phyloP scores from a whole-genome alignment of 441 rosid species.

The Rhodomyrtus psidioides region DNA sequence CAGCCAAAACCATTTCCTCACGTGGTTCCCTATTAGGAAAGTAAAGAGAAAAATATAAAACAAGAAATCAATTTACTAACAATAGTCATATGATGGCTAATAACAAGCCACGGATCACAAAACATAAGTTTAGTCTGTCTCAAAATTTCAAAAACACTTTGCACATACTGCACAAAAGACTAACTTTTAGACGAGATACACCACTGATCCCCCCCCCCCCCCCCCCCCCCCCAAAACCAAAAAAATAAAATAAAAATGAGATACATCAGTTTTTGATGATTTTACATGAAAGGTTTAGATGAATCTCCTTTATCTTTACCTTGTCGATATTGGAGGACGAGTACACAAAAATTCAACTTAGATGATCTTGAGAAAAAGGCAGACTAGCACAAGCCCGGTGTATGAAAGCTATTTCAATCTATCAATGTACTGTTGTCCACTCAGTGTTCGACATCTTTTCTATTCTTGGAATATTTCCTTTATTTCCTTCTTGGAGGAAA shows the following conservation, averaged over 20 bases:
- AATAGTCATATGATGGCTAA: not conserved
- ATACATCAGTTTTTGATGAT: not conserved
- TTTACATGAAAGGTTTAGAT: not conserved
- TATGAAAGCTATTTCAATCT: not conserved
- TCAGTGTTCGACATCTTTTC: not conserved
- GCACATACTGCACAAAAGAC: not conserved
- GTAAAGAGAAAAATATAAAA: not conserved
- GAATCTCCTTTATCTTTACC: not conserved
- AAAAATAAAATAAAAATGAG: not conserved
- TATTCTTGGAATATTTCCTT: not conserved
- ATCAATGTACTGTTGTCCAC: not conserved
- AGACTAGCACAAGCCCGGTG: not conserved
- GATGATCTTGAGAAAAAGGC: not conserved
- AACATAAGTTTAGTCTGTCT: not conserved
- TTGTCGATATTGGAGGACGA: not conserved
- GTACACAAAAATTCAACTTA: not conserved
- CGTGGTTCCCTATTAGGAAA: conserved; percentile 40
- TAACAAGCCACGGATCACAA: not conserved
- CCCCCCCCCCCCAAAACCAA: no score
- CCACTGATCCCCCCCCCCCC: no score
- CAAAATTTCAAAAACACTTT: not conserved
- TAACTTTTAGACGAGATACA: not conserved
- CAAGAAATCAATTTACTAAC: not conserved
- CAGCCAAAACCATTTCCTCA: conserved; percentile 95
- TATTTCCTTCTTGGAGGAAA: not conserved